Percentiles rank a stretch among this genome's conserved stretches.
Conservation (phyloP, 805 yeast species). For the Metschnikowia aberdeeniae region DNA sequence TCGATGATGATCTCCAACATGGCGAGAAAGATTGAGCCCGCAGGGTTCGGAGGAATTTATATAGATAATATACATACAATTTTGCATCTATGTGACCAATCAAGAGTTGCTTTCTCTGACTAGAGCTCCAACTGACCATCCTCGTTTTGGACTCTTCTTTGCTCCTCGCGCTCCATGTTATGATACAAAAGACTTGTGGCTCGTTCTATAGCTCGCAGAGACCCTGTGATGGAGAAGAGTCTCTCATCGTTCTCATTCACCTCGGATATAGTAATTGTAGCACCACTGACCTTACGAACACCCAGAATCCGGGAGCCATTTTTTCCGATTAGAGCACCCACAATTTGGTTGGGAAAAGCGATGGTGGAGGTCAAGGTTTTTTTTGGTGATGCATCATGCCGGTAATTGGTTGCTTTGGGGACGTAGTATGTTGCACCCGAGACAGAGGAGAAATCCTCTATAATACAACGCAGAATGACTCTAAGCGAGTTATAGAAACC, state of each 20-base stretch:
- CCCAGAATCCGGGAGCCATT: slow-evolving; percentile 85
- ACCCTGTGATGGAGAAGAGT: slow-evolving; percentile 67
- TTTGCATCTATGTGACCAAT: background rate
- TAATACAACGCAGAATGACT: slow-evolving; percentile 62
- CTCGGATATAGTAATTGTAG: slow-evolving; percentile 72
- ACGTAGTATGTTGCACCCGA: slow-evolving; percentile 62
- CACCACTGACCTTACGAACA: slow-evolving; percentile 72
- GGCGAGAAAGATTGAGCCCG: no score
- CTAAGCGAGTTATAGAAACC: slow-evolving; percentile 54
- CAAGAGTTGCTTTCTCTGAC: background rate
- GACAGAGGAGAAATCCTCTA: slow-evolving; percentile 69
- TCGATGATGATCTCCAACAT: no score
- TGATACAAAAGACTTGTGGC: slow-evolving; percentile 56
- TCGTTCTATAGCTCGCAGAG: slow-evolving; percentile 49
- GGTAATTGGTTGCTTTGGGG: slow-evolving; percentile 35
- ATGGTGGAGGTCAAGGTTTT: slow-evolving; percentile 34
- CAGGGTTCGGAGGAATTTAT: no score
- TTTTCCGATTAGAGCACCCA: slow-evolving; percentile 86
- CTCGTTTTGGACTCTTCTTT: slow-evolving; percentile 29
- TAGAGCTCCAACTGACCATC: background rate
- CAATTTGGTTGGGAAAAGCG: slow-evolving; percentile 72
- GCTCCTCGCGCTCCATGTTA: slow-evolving; percentile 55
- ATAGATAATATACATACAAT: background rate
- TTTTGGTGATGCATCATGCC: background rate
- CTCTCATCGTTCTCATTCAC: slow-evolving; percentile 62